phyloP scores from a whole-genome alignment of 1,139 yeast genomes.

The Candida tetrigidarum region DNA sequence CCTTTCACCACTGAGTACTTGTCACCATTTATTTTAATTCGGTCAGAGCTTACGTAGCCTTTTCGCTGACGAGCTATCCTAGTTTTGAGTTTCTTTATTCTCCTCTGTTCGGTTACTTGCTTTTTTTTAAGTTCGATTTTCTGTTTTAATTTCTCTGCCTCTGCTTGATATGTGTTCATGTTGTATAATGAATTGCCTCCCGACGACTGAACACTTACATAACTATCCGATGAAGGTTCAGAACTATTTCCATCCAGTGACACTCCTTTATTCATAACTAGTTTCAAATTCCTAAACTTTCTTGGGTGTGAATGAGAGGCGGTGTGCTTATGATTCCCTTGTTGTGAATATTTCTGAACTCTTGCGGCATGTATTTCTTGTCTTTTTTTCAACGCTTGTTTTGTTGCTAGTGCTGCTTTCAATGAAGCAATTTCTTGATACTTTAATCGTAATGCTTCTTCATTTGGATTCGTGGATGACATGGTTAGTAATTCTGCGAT shows the following conservation, averaged over 20 bases:
- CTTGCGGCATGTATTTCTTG: slow-evolving; percentile 10
- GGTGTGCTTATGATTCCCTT: slow-evolving; percentile 7
- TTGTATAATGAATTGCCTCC: slow-evolving; percentile 44
- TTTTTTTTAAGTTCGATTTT: slow-evolving; percentile 16
- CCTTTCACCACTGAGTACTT: slow-evolving; percentile 36
- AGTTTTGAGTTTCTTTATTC: slow-evolving; percentile 15
- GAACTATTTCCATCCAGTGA: not conserved
- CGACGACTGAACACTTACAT: slow-evolving; percentile 24
- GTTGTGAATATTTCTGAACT: slow-evolving; percentile 6
- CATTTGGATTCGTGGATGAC: slow-evolving; percentile 19
- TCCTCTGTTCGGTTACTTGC: slow-evolving; percentile 20
- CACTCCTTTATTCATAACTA: slow-evolving; percentile 7
- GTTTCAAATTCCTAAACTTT: slow-evolving; percentile 12
- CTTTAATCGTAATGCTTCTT: slow-evolving; percentile 28
- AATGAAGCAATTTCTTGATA: slow-evolving; percentile 40
- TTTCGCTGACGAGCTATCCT: slow-evolving; percentile 28
- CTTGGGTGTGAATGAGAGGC: not conserved
- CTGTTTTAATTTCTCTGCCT: slow-evolving; percentile 22
- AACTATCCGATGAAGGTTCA: slow-evolving; percentile 10
- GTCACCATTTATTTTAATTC: slow-evolving; percentile 36
- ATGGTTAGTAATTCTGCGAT: slow-evolving; percentile 5
- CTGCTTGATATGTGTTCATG: slow-evolving; percentile 34
- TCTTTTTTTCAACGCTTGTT: slow-evolving; percentile 14
- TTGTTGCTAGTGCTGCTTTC: slow-evolving; percentile 32
- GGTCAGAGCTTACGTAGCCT: slow-evolving; percentile 40